phyloP scores from a whole-genome alignment of 441 rosid genomes.

The Adansonia rubrostipa region DNA sequence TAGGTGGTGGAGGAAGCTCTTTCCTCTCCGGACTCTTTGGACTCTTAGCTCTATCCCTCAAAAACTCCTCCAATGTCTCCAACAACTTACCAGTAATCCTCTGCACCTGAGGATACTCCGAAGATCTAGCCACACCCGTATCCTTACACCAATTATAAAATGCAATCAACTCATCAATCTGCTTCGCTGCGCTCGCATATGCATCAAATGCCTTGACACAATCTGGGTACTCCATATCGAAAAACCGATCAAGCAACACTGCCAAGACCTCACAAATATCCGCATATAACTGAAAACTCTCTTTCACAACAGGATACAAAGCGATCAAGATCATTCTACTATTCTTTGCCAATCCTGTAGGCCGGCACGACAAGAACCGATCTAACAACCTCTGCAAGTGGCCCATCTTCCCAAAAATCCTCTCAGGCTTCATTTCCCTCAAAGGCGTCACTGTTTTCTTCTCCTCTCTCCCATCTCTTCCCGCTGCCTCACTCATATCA shows the following conservation, averaged over 20 bases:
- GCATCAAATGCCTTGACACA: slow-evolving; percentile 91
- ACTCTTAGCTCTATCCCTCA: slow-evolving; percentile 88
- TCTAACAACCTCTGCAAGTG: slow-evolving; percentile 90
- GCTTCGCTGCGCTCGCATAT: slow-evolving; percentile 79
- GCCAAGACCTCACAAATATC: slow-evolving; percentile 92
- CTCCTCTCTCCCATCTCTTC: slow-evolving; percentile 55
- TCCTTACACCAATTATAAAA: slow-evolving; percentile 94
- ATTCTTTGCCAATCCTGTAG: slow-evolving; percentile 83
- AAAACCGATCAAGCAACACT: slow-evolving; percentile 85
- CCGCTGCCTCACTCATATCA: slow-evolving; percentile 73
- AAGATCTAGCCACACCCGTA: slow-evolving; percentile 84
- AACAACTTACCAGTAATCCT: slow-evolving; percentile 82
- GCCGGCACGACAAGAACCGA: slow-evolving; percentile 78
- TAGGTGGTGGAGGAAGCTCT: slow-evolving; percentile 51
- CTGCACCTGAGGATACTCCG: slow-evolving; percentile 96
- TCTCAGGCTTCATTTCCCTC: slow-evolving; percentile 88
- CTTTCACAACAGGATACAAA: slow-evolving; percentile 75
- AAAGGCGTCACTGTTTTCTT: slow-evolving; percentile 66
- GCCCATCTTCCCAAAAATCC: slow-evolving; percentile 82
- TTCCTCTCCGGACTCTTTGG: slow-evolving; percentile 84
- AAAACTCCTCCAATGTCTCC: slow-evolving; percentile 93
- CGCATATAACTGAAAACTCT: slow-evolving; percentile 82
- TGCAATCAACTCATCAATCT: slow-evolving; percentile 83
- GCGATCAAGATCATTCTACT: slow-evolving; percentile 80
- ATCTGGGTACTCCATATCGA: slow-evolving; percentile 93